phyloP scores from a whole-genome alignment of 768 basidiomycete genomes.

The Mycena rosella region DNA sequence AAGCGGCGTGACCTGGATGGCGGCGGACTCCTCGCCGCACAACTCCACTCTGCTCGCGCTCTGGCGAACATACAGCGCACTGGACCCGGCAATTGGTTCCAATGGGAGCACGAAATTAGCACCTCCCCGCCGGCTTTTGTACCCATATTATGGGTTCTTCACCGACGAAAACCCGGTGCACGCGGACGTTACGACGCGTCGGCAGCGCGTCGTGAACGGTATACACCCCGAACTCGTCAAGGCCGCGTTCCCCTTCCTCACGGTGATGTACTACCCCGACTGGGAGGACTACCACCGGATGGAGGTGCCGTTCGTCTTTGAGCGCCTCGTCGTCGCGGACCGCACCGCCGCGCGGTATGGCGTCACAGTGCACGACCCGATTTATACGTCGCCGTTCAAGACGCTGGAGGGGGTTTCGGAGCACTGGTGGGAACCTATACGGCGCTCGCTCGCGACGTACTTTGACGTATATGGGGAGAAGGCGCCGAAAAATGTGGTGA shows the following conservation, averaged over 20 bases:
- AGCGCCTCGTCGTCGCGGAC: conserved; percentile 84
- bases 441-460: conserved; percentile 57
- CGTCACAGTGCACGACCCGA: conserved; percentile 50
- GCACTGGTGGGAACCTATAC: conserved; percentile 79
- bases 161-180: conserved; percentile 57
- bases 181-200: conserved; percentile 51
- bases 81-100: conserved; percentile 48
- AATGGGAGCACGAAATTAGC: conserved; percentile 66
- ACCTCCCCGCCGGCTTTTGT: conserved; percentile 79
- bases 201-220: conserved; percentile 67
- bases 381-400: conserved; percentile 58
- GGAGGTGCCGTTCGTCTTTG: conserved; percentile 77
- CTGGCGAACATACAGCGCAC: conserved; percentile 29
- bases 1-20: conserved; percentile 78
- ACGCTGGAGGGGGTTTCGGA: conserved; percentile 57
- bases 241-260: conserved; percentile 79
- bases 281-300: conserved; percentile 83
- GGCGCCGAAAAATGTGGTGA: conserved; percentile 63
- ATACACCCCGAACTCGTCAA: conserved; percentile 82
- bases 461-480: conserved; percentile 51
- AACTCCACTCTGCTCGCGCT: conserved; percentile 77
- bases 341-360: conserved; percentile 69
- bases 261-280: conserved; percentile 77
- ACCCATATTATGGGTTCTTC: conserved; percentile 77
- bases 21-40: conserved; percentile 65